Evolutionary conservation across 176 grass and related monocot species (phyloP).

Genomic region (Guadua angustifolia): DNA sequence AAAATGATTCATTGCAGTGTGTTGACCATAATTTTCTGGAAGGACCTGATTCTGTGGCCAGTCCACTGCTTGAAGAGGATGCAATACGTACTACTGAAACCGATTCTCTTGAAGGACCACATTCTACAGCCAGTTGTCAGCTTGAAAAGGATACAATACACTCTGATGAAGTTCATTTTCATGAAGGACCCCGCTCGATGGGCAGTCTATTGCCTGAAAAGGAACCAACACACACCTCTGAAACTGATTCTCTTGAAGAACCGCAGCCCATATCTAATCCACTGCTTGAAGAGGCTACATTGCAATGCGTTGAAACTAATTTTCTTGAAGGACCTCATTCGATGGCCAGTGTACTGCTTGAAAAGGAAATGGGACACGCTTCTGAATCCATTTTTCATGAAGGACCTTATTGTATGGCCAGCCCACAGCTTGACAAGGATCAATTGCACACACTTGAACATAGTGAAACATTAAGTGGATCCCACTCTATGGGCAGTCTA

Average conservation of each 20-base stretch:
- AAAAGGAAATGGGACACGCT: not conserved
- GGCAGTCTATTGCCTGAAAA: not conserved
- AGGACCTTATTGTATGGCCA: not conserved
- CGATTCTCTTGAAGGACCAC: not conserved
- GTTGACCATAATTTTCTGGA: not conserved
- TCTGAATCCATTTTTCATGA: not conserved
- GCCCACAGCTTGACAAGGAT: not conserved
- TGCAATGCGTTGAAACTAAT: constrained; percentile 3
- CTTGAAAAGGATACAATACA: not conserved
- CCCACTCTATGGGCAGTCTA: not conserved
- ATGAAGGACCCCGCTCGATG: not conserved
- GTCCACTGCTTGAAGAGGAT: not conserved
- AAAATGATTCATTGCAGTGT: not conserved
- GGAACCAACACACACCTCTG: not conserved
- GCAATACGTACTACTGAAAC: not conserved
- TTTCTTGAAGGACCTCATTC: constrained; percentile 3
- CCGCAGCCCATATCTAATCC: not conserved
- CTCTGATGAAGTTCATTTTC: constrained; percentile 2
- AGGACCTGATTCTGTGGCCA: not conserved
- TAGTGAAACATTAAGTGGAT: not conserved
- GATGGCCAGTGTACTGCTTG: constrained; percentile 1
- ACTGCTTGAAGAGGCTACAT: not conserved
- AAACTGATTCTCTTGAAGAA: constrained; percentile 7
- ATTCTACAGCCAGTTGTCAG: not conserved
- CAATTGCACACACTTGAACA: not conserved